Percentiles rank a stretch among this genome's conserved stretches.
Conservation (phyloP, 306 rosid species). For the Glycine tomentella region DNA sequence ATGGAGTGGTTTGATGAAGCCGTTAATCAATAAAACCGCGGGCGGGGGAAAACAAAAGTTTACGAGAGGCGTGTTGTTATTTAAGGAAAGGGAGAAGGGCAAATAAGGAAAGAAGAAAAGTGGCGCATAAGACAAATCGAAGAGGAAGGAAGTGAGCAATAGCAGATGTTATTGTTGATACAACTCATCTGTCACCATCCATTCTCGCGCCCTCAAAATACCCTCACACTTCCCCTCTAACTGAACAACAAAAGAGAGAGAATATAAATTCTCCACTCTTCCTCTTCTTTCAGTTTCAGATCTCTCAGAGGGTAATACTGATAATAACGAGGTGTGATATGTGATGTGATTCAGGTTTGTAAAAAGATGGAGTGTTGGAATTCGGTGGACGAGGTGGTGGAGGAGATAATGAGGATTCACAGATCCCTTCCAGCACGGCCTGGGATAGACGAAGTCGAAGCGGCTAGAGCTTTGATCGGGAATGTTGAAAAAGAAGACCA, state of each 20-base stretch:
- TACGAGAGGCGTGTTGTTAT: constrained; percentile 4
- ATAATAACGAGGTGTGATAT: not conserved
- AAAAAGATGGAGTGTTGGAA: constrained; percentile 55
- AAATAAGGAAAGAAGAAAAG: constrained; percentile 29
- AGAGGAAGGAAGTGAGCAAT: not conserved
- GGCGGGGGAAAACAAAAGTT: not conserved
- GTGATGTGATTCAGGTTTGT: too few species aligned
- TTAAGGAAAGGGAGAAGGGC: constrained; percentile 1
- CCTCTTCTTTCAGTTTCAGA: not conserved
- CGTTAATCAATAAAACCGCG: constrained; percentile 16
- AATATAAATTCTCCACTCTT: too few species aligned
- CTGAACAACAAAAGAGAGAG: not conserved
- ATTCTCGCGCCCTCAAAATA: constrained; percentile 22
- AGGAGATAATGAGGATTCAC: constrained; percentile 81
- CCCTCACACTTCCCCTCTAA: not conserved
- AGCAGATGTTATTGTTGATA: constrained; percentile 20
- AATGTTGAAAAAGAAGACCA: constrained; percentile 77
- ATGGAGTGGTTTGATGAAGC: not conserved
- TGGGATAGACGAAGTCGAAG: constrained; percentile 80
- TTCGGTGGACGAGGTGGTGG: constrained; percentile 66
- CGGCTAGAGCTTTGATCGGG: constrained; percentile 60
- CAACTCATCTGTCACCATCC: constrained; percentile 42
- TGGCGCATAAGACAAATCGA: constrained; percentile 43
- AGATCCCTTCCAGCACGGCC: constrained; percentile 76
- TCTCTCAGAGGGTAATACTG: not conserved